Base-by-base conservation (phyloP, 768 basidiomycete genomes). In the Collybia nuda region DNA sequence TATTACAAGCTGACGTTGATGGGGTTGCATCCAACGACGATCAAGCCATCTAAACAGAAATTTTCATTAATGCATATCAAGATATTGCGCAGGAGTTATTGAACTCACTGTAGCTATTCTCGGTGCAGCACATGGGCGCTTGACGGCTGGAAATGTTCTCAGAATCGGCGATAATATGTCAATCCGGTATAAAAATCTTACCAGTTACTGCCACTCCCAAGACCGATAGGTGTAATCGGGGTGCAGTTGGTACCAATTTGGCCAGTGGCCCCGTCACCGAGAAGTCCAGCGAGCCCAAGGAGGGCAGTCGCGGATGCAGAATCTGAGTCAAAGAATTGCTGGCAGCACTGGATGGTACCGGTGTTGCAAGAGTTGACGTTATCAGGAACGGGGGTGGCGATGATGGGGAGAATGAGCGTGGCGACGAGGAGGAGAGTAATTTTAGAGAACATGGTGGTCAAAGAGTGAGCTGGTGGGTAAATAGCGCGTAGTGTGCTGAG, bases 271-370 rank as follows among this genome's bases (percentile, higher is more conserved):
- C 29, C 42, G 6, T 36, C 18, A 6, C 35, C 19, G 14, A 24
- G n/a, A 9, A 22, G 5, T 5, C 40, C 40, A 19, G 40, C 11
- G 6, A 50, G 49, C 5, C 26, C 14, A 3, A 35, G 15, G 6
- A 50, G 40, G 35, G 41, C 3, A 14, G 23, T 5, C 12, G 4
- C 39, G 9, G n/a, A 11, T 8, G 15, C 41, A 38, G 49, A 42
- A 8, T 50, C n/a, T 3, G 49, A 35, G 1, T 37, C 17, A 9
- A 43, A 26, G 22, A 43, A 23, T 15, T 21, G 19, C 11, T 50
- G 8, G 41, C 49, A 50, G 28, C 49, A 50, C 18, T 50, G 49
- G n/a, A 50, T 37, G 35, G 14, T 17, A 17, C 49, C 41, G 12
- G 41, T 50, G 49, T 50, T 50, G 49, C 41, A 50, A 7, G 40